A percentile compares a stretch with the other conserved stretches of the same genome.
Conservation (phyloP, 306 rosid genomes). For the Vigna mungo region DNA sequence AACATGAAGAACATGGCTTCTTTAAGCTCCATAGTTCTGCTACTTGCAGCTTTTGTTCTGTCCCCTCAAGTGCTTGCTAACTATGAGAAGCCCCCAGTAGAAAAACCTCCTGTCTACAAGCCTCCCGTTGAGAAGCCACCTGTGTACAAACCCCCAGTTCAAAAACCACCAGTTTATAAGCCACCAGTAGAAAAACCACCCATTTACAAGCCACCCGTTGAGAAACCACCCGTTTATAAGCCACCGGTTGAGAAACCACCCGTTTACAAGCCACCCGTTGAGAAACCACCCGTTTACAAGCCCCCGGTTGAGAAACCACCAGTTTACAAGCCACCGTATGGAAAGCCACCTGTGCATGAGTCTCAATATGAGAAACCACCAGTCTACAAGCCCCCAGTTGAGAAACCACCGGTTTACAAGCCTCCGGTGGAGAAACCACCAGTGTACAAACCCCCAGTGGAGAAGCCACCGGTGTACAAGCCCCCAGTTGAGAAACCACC, state of each 20-base stretch:
- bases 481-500: slow-evolving; percentile 4
- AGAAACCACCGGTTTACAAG: background rate
- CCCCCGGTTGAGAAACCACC: background rate
- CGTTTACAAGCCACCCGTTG: background rate
- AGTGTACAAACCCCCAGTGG: background rate
- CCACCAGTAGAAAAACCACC: background rate
- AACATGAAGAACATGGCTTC: slow-evolving; percentile 24
- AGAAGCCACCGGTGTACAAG: background rate
- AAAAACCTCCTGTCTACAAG: background rate
- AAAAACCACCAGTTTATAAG: background rate
- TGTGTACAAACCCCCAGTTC: background rate
- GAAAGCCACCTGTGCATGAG: too few species aligned
- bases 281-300: background rate
- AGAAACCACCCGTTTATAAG: background rate
- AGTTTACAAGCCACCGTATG: too few species aligned
- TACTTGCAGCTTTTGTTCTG: slow-evolving; percentile 15
- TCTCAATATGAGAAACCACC: background rate
- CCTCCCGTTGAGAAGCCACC: background rate
- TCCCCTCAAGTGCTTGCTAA: slow-evolving; percentile 35
- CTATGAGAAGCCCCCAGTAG: slow-evolving; percentile 9
- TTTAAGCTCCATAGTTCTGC: slow-evolving; percentile 4
- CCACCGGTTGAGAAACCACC: background rate
- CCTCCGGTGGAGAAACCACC: background rate
- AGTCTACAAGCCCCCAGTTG: background rate
- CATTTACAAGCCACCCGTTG: background rate